Evolutionary conservation across 2,329 filamentous ascomycete species (phyloP).

Genomic region (Colletotrichum agaves): DNA sequence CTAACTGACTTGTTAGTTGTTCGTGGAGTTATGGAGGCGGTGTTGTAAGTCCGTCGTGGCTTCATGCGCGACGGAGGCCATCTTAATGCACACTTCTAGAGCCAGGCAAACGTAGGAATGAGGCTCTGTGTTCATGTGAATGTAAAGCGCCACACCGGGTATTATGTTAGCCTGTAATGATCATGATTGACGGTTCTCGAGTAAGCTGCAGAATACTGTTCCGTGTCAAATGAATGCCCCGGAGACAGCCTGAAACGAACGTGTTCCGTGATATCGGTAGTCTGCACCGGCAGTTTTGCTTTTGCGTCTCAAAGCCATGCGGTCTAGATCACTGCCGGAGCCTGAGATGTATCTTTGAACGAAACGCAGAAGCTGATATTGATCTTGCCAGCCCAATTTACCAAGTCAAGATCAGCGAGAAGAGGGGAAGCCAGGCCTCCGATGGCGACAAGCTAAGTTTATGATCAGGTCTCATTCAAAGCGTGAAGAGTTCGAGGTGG

Average conservation of each 20-base stretch:
- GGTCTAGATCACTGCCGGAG: conserved; percentile 63
- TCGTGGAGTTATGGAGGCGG: not conserved
- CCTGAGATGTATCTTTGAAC: conserved; percentile 61
- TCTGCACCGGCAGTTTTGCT: conserved; percentile 51
- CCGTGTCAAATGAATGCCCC: conserved; percentile 7
- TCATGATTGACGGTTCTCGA: too few species aligned
- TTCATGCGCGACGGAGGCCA: too few species aligned
- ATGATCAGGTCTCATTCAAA: rapidly evolving
- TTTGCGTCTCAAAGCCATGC: conserved; percentile 66
- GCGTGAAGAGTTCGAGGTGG: too few species aligned
- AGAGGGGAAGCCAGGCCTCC: conserved; percentile 57
- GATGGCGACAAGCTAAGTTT: conserved; percentile 38
- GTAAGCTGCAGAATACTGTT: too few species aligned
- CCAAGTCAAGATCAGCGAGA: conserved; percentile 47
- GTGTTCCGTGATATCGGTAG: conserved; percentile 17
- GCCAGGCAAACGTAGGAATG: too few species aligned
- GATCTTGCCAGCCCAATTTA: conserved; percentile 67
- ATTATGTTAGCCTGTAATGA: too few species aligned
- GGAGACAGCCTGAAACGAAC: conserved; percentile 22
- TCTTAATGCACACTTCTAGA: too few species aligned
- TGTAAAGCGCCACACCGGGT: too few species aligned
- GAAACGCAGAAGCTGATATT: conserved; percentile 63
- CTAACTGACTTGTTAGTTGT: not conserved
- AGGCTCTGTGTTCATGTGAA: too few species aligned
- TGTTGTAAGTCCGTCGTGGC: not conserved